Evolutionary conservation across 164 flowering plant genomes (phyloP).

Genomic region (Vitis rupestris): DNA sequence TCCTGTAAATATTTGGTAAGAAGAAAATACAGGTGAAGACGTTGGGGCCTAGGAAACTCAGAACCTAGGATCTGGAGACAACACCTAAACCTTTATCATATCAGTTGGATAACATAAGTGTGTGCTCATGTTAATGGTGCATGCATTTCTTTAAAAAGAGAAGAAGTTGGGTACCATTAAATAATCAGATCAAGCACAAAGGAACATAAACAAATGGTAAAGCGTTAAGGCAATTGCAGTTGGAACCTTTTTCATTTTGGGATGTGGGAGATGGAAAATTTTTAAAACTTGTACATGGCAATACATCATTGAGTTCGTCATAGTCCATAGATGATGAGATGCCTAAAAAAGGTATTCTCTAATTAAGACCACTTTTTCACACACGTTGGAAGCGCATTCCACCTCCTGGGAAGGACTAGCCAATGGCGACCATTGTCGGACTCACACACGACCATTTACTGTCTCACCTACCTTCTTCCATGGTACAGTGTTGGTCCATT

Average conservation of each 20-base stretch:
- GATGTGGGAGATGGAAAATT: neutral
- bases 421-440: slow-evolving; percentile 10
- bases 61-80: no score
- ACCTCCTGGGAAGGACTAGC: no score
- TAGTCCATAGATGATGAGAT: slow-evolving; percentile 13
- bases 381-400: neutral
- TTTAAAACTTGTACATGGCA: neutral
- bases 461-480: neutral
- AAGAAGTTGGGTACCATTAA: neutral
- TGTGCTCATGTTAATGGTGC: no score
- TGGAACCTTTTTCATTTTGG: neutral
- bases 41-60: no score
- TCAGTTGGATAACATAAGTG: no score
- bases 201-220: neutral
- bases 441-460: slow-evolving; percentile 6
- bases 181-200: neutral
- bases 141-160: no score
- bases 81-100: no score
- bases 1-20: no score
- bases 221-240: no score
- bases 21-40: no score
- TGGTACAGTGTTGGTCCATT: neutral
- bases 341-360: neutral
- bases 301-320: slow-evolving; percentile 33
- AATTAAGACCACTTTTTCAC: neutral